Conservation (phyloP, 106 monocot species). For the Allium sativum region DNA sequence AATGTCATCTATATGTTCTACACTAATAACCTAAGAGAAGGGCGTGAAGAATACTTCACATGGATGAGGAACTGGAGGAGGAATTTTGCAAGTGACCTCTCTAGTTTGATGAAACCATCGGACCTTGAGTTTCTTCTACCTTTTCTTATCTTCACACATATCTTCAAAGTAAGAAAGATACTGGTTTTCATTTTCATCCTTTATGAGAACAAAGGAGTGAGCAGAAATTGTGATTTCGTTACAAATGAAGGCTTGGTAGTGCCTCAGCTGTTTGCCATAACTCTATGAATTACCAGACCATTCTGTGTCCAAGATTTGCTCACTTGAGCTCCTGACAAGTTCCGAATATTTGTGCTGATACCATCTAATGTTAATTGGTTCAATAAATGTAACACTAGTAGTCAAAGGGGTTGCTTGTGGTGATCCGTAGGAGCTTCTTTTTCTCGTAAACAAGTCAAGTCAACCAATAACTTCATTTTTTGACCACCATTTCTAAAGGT, state of each 20-base stretch:
- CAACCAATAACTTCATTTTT: constrained; percentile 84
- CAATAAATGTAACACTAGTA: constrained; percentile 16
- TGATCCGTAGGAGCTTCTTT: constrained; percentile 12
- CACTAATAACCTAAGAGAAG: constrained; percentile 83
- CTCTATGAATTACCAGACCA: constrained; percentile 72
- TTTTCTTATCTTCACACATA: constrained; percentile 98
- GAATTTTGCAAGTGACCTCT: constrained; percentile 70
- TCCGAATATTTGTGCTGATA: constrained; percentile 20
- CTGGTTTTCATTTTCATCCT: constrained; percentile 65
- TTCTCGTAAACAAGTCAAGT: constrained; percentile 52
- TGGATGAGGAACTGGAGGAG: constrained; percentile 76
- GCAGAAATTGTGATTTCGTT: constrained; percentile 63
- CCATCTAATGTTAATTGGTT: constrained; percentile 27
- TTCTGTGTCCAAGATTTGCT: constrained; percentile 36
- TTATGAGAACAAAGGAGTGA: constrained; percentile 82
- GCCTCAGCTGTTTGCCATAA: constrained; percentile 73
- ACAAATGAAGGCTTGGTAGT: constrained; percentile 70
- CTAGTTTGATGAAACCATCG: constrained; percentile 92
- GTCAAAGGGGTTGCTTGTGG: constrained; percentile 5
- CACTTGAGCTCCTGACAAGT: constrained; percentile 18
- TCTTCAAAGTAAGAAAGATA: constrained; percentile 96
- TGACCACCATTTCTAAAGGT: constrained; percentile 75
- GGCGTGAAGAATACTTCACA: constrained; percentile 88
- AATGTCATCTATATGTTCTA: constrained; percentile 82
- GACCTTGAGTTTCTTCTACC: constrained; percentile 90